Percentiles rank a stretch among this genome's conserved stretches.
These are phyloP conservation scores for Globisporangium emineosum DNA, from an alignment of 352 stramenopile species.

Conservation along the genomic window DNA sequence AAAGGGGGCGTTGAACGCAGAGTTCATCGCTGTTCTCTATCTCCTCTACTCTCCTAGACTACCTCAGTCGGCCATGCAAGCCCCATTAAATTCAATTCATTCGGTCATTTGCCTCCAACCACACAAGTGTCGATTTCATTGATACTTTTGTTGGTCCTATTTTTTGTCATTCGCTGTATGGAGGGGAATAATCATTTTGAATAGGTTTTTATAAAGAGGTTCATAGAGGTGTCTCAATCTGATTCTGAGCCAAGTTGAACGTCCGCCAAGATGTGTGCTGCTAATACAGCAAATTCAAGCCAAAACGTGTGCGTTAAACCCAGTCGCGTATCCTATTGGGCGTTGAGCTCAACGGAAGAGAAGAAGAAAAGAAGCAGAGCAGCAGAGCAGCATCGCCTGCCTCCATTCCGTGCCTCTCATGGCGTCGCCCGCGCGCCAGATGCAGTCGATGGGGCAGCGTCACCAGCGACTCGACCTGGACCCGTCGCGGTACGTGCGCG, in stretches of 20 bases:
- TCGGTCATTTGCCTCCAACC: too few relatives aligned
- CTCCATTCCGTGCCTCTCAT: conserved; percentile 7
- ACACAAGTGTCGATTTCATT: too few relatives aligned
- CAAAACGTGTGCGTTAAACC: not conserved
- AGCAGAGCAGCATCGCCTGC: not conserved
- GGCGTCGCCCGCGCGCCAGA: conserved; percentile 27
- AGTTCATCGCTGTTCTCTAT: too few relatives aligned
- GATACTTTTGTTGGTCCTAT: too few relatives aligned
- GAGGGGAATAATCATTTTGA: too few relatives aligned
- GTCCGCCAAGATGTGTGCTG: not conserved
- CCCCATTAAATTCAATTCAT: too few relatives aligned
- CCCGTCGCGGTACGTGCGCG: conserved; percentile 36
- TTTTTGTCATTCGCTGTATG: too few relatives aligned
- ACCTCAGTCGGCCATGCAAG: too few relatives aligned
- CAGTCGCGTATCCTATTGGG: not conserved
- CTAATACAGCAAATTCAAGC: not conserved
- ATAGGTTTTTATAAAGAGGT: too few relatives aligned
- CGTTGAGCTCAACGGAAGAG: not conserved
- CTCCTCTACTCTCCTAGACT: too few relatives aligned
- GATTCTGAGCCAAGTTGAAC: not conserved
- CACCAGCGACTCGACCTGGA: conserved; percentile 38
- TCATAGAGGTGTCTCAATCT: too few relatives aligned
- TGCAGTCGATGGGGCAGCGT: conserved; percentile 32
- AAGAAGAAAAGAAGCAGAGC: not conserved
- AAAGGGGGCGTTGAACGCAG: too few relatives aligned